Evolutionary conservation across 73 alveolate species (phyloP), one percentile per base, ranked within the genome.

Genomic region (Symbiodinium natans): DNA sequence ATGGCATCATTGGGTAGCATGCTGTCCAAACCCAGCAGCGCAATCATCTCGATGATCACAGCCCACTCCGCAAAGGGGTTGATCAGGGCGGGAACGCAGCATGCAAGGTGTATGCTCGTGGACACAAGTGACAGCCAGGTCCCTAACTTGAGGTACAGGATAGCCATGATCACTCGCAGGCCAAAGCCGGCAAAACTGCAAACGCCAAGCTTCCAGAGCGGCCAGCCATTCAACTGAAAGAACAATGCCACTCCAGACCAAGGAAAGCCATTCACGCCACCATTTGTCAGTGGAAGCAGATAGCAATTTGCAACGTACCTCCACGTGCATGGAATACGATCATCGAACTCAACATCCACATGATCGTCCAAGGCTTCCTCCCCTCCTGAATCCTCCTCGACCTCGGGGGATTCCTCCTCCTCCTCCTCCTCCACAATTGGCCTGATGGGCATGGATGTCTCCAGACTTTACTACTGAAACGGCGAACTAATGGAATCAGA

Each of bases 141-240:
- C 10, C 77, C 77, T 11, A 63, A 23, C 25, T 63, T 63, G 77
- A 63, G 77, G 77, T 63, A 63, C 29, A 63, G 31, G 31, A 63
- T 23, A 11, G 77, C 77, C 77, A 63, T 63, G 36, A 63, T 27
- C 77, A 63, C 77, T 23, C 77, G 77, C 77, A 63, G 31, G 77
- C 77, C 77, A 29, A 63, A 63, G 17, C 77, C 77, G 0, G 77
- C 77, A 63, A 63, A 63, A 29, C 77, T 63, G 15, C 77, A 63
- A 27, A 63, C 36, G 1, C 77, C 77, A 29, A 63, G 77, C 77
- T 63, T 63, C 77, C 77, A 63, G 36, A 63, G 25, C 31, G 77
- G 77, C 77, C 77, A 63, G 77, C 77, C 77, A 34, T 63, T 63
- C 77, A 63, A 63, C 34, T 63, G 77, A 63, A 63, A 63, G 77